Evolutionary conservation across 2,329 filamentous ascomycete genomes (phyloP), one percentile per base, ranked within the genome.

Genomic region (Hortaea werneckii): DNA sequence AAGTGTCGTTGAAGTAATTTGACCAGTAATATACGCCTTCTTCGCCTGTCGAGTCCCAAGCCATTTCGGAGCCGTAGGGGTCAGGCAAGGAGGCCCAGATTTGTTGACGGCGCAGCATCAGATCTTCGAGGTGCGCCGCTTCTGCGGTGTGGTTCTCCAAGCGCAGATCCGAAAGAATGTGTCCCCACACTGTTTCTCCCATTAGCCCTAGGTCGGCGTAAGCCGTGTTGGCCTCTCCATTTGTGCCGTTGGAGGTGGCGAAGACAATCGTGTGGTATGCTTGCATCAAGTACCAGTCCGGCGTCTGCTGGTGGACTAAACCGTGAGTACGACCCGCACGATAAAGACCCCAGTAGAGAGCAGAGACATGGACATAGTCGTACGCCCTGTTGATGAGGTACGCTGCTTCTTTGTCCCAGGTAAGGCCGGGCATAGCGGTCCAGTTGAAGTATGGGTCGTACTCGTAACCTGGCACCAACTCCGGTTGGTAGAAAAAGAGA

Each of bases 31-130:
- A 49, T 38, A 43, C 40, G 10, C 40, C 11, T 37, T 42, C 46
- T 48, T 54, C 5, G 47, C 48, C 53, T 46, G 77, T 80, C 0
- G 73, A 78, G 47, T 81, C 78, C 78, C 78, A 81, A 0, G 76
- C 72, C 74, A 78, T 77, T 56, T 80, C 78, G 42, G 74, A 78
- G 0, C 76, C 77, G 49, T 72, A 81, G 0, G 78, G 78, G 5
- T 75, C 71, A 6, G 67, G 65, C 43, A 73, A 61, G 0, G 61
- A 62, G n/a, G 73, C 58, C 77, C 78, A 81, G 1, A 62, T 54
- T 3, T 65, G 50, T 1, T 76, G 74, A 1, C 77, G 68, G 3
- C 58, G 59, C 10, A 64, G 66, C 76, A 80, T 79, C 0, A 63
- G 60, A 0, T 56, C 54, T 40, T 71, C 67, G 3, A 79, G 52